Conservation (phyloP, 352 stramenopile species). For the Pythium chondricola region DNA sequence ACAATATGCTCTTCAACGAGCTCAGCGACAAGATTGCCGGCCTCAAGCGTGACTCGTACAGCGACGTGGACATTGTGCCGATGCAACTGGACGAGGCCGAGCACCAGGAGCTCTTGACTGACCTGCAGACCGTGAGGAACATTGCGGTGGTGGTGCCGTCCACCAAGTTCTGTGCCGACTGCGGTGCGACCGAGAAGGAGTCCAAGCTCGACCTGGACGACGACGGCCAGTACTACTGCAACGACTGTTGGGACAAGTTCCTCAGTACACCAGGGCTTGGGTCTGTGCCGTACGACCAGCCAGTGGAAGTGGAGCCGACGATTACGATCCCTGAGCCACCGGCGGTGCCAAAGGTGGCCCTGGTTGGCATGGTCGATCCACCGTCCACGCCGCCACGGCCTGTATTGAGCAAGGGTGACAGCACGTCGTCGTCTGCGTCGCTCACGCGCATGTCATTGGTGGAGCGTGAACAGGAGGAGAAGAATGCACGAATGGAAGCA, state of each 20-base stretch:
- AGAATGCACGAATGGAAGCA: slow-evolving; percentile 67
- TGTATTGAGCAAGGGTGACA: slow-evolving; percentile 24
- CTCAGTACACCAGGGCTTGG: slow-evolving; percentile 38
- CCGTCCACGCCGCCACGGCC: slow-evolving; percentile 20
- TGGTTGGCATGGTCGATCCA: slow-evolving; percentile 11
- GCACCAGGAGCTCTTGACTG: slow-evolving; percentile 65
- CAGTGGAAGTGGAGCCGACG: slow-evolving; percentile 2
- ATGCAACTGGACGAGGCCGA: slow-evolving; percentile 52
- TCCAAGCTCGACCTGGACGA: slow-evolving; percentile 75
- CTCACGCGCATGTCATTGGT: slow-evolving; percentile 33
- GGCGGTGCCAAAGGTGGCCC: no score
- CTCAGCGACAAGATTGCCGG: slow-evolving; percentile 61
- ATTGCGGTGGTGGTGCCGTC: slow-evolving; percentile 70
- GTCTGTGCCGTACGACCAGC: slow-evolving; percentile 1
- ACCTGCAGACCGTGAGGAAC: slow-evolving; percentile 75
- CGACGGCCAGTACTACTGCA: slow-evolving; percentile 83
- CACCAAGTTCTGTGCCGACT: slow-evolving; percentile 77
- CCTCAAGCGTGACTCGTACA: slow-evolving; percentile 74
- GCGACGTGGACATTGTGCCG: slow-evolving; percentile 57
- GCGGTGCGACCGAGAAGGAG: slow-evolving; percentile 66
- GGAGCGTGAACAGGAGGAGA: slow-evolving; percentile 61
- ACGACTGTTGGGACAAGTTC: slow-evolving; percentile 86
- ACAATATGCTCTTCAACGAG: slow-evolving; percentile 82
- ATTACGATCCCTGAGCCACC: no score
- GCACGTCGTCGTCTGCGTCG: slow-evolving; percentile 9